Evolutionary conservation across 805 yeast genomes (phyloP), one percentile per base, ranked within the genome.

Genomic region (Kluyveromyces aestuarii): DNA sequence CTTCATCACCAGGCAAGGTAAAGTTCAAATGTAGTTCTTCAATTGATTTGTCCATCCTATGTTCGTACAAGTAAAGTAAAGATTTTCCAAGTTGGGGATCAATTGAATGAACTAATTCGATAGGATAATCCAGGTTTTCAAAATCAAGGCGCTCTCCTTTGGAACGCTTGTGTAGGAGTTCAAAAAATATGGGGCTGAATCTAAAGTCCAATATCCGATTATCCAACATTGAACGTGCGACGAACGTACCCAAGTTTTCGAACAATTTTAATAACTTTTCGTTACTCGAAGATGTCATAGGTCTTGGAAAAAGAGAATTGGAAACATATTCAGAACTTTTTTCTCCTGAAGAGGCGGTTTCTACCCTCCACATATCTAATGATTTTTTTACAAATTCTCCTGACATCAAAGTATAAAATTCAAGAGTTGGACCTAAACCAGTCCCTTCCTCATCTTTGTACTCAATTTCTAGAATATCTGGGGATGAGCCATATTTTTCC

Each of bases 391-490:
- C 70, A 62, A 91, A 88, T 53, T 82, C 89, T 49, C 73, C 79
- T 0, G 96, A 88, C 1, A 87, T 88, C 14, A 74, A 71, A 0
- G 97, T 81, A 60, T 88, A 91, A 60, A 93, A 91, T 65, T 91
- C 99, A 53, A 90, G 71, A 0, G 99, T 91, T 3, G 99, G 99
- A 0, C 99, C 99, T 41, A 89, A 69, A 0, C 99, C 99, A 0
- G 96, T 83, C n/a, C 98, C 99, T 7, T 76, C 96, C 63, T 91
- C 99, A 54, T 84, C 89, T 53, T 75, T 80, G 58, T 85, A 91
- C 62, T 90, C 96, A 48, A 93, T 81, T 57, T 91, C 98, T 19
- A 91, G 68, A 5, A 86, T 72, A 27, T 88, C 84, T 1, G 96
- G 89, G n/a, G 82, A 75, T 0, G 85, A 68, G 0, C 93, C 95